Conservation (phyloP, 2,329 filamentous ascomycete species). For the Hypoxylon sp. region DNA sequence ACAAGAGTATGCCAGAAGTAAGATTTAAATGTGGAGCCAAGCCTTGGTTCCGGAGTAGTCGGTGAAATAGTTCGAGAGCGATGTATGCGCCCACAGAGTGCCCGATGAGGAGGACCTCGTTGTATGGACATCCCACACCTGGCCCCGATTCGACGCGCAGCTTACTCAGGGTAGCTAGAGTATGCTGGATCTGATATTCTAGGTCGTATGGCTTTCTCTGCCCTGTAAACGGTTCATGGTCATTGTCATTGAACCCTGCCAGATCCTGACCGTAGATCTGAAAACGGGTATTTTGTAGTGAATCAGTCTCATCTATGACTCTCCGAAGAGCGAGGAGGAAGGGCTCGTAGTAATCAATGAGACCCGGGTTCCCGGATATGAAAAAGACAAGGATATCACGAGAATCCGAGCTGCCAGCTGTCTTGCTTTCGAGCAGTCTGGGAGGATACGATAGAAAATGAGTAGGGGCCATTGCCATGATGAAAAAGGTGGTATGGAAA, state of each 20-base stretch:
- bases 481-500: background rate
- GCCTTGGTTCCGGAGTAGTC: constrained; percentile 61
- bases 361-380: constrained; percentile 82
- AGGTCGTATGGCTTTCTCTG: constrained; percentile 64
- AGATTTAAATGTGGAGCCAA: constrained; percentile 60
- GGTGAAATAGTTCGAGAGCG: constrained; percentile 75
- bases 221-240: constrained; percentile 63
- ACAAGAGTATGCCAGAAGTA: constrained; percentile 73
- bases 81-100: constrained; percentile 84
- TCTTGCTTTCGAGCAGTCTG: constrained; percentile 7
- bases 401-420: constrained; percentile 9
- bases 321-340: constrained; percentile 73
- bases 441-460: constrained; percentile 43
- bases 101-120: constrained; percentile 76
- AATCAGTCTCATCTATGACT: constrained; percentile 62
- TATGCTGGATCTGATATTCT: constrained; percentile 66
- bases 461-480: constrained; percentile 23
- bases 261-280: constrained; percentile 72
- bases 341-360: constrained; percentile 79
- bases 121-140: constrained; percentile 60
- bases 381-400: constrained; percentile 73
- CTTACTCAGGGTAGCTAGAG: constrained; percentile 58
- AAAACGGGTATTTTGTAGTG: constrained; percentile 56
- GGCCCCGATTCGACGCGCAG: constrained; percentile 52
- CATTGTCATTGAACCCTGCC: constrained; percentile 69